Conservation (phyloP, 2,329 filamentous ascomycete genomes). For the Rhytidhysteron rufulum region DNA sequence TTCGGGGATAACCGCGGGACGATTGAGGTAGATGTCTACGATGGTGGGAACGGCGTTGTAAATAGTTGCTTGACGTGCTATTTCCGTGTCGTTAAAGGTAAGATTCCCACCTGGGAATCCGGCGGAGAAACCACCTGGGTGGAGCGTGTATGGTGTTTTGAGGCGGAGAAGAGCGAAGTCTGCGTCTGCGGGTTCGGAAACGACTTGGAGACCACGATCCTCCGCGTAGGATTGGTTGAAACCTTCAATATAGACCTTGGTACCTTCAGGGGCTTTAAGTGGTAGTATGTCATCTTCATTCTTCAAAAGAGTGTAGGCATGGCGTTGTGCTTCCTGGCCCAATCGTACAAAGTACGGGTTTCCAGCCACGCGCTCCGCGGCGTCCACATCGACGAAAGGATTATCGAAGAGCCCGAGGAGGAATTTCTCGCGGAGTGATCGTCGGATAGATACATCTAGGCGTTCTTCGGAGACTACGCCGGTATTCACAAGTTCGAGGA, state of each 20-base stretch:
- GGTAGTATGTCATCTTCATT: conserved; percentile 32
- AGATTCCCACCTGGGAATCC: conserved; percentile 39
- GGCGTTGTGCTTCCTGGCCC: conserved; percentile 36
- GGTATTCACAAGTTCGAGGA: conserved; percentile 45
- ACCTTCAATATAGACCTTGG: conserved; percentile 35
- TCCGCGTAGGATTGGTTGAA: conserved; percentile 30
- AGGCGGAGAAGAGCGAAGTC: conserved; percentile 42
- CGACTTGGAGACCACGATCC: conserved; percentile 29
- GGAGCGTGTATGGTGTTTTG: conserved; percentile 38
- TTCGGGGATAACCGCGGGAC: conserved; percentile 43
- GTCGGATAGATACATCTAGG: conserved; percentile 45
- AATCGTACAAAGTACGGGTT: conserved; percentile 41
- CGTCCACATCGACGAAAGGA: conserved; percentile 47
- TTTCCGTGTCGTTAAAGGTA: conserved; percentile 40
- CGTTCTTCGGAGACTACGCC: conserved; percentile 42
- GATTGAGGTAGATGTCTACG: conserved; percentile 44
- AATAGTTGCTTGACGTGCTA: conserved; percentile 36
- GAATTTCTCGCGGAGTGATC: conserved; percentile 50
- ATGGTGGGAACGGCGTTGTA: conserved; percentile 38
- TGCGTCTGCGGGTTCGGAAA: conserved; percentile 35
- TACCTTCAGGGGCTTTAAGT: conserved; percentile 12
- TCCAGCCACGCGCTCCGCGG: conserved; percentile 41
- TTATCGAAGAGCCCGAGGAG: conserved; percentile 50
- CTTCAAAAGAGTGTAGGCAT: conserved; percentile 33
- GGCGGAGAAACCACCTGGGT: conserved; percentile 40